phyloP scores from a whole-genome alignment of 257 asterid species.

The Salvia rosmarinus region DNA sequence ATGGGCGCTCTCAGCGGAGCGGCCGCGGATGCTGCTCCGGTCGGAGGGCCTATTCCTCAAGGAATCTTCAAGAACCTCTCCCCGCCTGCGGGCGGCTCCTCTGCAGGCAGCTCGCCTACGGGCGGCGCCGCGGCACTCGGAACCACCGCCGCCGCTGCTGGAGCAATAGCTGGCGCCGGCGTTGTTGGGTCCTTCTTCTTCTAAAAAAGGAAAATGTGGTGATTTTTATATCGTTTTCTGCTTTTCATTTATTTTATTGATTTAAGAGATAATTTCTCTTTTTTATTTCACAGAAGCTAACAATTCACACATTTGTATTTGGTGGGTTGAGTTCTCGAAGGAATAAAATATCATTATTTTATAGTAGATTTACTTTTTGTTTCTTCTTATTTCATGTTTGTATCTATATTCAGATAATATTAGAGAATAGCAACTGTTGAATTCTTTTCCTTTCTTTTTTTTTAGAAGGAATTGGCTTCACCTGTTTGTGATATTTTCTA shows the following conservation, averaged over 20 bases:
- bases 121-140: conserved; percentile 32
- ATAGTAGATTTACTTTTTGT: neutral
- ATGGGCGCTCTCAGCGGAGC: conserved; percentile 41
- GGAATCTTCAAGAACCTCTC: conserved; percentile 34
- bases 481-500: neutral
- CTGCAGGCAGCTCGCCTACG: conserved; percentile 33
- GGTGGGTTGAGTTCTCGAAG: conserved; percentile 15
- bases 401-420: neutral
- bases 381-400: neutral
- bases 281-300: neutral
- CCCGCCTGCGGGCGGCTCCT: conserved; percentile 36
- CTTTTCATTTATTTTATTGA: neutral
- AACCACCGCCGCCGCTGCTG: conserved; percentile 26
- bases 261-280: neutral
- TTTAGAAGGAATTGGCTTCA: neutral
- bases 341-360: neutral
- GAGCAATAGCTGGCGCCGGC: conserved; percentile 35
- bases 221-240: neutral
- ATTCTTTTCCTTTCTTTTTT: neutral
- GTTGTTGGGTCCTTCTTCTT: conserved; percentile 51
- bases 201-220: conserved; percentile 28
- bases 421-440: neutral
- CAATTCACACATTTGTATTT: neutral
- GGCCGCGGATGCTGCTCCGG: conserved; percentile 56
- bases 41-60: conserved; percentile 55